Percentiles rank a stretch among this genome's conserved stretches.
Conservation (phyloP, 2,329 filamentous ascomycete genomes). For the Lanzia echinophila region DNA sequence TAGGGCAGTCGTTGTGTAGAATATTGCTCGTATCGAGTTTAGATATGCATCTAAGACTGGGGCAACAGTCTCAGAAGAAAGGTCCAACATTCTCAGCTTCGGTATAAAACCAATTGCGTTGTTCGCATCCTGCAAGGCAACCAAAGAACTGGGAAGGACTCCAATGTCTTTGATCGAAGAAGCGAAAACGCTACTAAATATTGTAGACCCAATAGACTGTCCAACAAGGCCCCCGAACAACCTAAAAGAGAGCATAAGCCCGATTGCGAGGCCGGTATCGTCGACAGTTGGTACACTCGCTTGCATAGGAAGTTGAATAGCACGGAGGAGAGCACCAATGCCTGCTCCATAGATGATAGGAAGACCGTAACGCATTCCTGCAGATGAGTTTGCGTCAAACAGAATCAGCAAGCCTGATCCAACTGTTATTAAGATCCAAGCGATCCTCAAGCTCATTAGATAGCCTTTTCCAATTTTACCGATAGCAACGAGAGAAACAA, state of each 20-base stretch:
- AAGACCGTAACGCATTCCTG: background rate
- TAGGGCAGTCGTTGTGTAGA: background rate
- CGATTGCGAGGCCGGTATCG: constrained; percentile 33
- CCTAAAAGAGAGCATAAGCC: constrained; percentile 31
- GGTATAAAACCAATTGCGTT: constrained; percentile 11
- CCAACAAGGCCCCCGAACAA: constrained; percentile 35
- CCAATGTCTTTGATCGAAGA: background rate
- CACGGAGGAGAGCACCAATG: constrained; percentile 15
- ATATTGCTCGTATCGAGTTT: background rate
- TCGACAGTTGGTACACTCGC: constrained; percentile 31
- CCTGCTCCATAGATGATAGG: constrained; percentile 14
- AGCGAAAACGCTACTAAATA: constrained; percentile 32
- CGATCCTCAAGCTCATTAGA: too few relatives aligned
- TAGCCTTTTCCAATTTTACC: too few relatives aligned
- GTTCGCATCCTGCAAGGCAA: background rate
- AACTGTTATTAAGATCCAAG: background rate
- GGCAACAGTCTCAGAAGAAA: background rate
- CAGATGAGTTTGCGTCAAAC: background rate
- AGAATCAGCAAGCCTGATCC: background rate
- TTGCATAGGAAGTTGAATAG: constrained; percentile 28
- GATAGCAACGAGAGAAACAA: constrained; percentile 32
- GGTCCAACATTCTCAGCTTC: constrained; percentile 3
- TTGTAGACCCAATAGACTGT: constrained; percentile 30
- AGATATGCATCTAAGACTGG: constrained; percentile 3
- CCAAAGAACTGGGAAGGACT: background rate